Base-by-base conservation (phyloP, 23 red algal genomes). In the Agarophyton chilense region DNA sequence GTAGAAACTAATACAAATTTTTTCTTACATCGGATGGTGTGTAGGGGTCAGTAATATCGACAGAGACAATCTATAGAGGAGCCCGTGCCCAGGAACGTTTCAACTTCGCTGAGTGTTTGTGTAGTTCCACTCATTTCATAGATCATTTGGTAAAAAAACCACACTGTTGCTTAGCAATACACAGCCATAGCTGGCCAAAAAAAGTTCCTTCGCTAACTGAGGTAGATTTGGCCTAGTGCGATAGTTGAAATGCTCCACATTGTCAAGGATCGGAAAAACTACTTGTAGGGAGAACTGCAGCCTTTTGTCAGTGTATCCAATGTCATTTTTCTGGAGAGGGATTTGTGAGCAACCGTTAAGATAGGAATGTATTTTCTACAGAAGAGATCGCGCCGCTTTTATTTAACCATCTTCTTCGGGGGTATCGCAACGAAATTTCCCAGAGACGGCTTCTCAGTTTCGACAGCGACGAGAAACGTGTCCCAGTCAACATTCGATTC, bases 371-470 rank as follows among this genome's bases (percentile, higher is more conserved):
- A 82, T 45, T 28, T 61, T 38, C n/a, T 54, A 45, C 78, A 82
- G 39, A 82, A 82, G 55, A 14, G 51, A 22, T 82, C 78, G 10
- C 34, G 31, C 8, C 10, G 29, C 43, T 82, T 31, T 65, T 82
- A 52, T 7, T 54, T 11, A 25, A 82, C 14, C 50, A 82, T 43
- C 40, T 82, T 29, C 32, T 82, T 54, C 24, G 78, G 78, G 14
- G 55, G 35, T 43, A 82, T 65, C 11, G 56, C 32, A 9, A 42
- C 78, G 33, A 82, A 82, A 38, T 29, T 45, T n/a, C 34, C 78
- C 29, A 54, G 33, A 40, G 51, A 16, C 36, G 78, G 10, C n/a
- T 42, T 38, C 38, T 40, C 55, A 3, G 31, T 32, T 4, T 39
- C 53, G 10, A 50, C 18, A 16, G 42, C 78, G 52, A 82, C n/a